These are phyloP conservation scores for Camillea tinctor DNA, from an alignment of 2,329 filamentous ascomycete species.

Conservation along the genomic window DNA sequence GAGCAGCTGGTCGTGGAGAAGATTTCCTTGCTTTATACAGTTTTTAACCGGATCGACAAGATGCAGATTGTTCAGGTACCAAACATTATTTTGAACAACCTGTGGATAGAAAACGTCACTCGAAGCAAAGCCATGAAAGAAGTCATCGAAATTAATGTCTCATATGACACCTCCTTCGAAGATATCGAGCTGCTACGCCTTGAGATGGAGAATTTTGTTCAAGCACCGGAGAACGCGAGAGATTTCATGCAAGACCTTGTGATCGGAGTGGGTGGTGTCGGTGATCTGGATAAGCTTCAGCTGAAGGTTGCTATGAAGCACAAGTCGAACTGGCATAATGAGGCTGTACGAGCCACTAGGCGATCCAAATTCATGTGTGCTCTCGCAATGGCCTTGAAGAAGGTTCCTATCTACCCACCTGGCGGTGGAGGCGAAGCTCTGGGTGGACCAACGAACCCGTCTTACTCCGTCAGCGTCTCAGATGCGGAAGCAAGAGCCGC, in stretches of 20 bases:
- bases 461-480: slow-evolving; percentile 75
- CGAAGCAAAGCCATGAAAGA: slow-evolving; percentile 92
- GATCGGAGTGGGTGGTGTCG: slow-evolving; percentile 75
- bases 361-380: slow-evolving; percentile 98
- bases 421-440: slow-evolving; percentile 66
- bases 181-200: slow-evolving; percentile 81
- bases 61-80: slow-evolving; percentile 81
- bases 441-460: slow-evolving; percentile 70
- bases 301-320: slow-evolving; percentile 83
- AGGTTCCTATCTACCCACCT: slow-evolving; percentile 80
- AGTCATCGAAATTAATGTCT: slow-evolving; percentile 73
- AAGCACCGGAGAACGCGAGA: slow-evolving; percentile 77
- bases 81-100: slow-evolving; percentile 85
- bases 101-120: slow-evolving; percentile 95
- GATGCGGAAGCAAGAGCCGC: slow-evolving; percentile 65
- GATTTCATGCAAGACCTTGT: slow-evolving; percentile 87
- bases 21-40: slow-evolving; percentile 89
- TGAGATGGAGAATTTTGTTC: slow-evolving; percentile 85
- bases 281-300: slow-evolving; percentile 83
- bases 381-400: slow-evolving; percentile 78
- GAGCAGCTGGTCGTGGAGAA: slow-evolving; percentile 81
- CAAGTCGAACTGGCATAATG: slow-evolving; percentile 92
- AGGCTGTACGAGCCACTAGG: slow-evolving; percentile 73
- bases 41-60: slow-evolving; percentile 81
- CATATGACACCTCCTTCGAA: slow-evolving; percentile 84